Base-by-base conservation (phyloP, 2,329 filamentous ascomycete genomes). In the Fusarium decemcellulare region DNA sequence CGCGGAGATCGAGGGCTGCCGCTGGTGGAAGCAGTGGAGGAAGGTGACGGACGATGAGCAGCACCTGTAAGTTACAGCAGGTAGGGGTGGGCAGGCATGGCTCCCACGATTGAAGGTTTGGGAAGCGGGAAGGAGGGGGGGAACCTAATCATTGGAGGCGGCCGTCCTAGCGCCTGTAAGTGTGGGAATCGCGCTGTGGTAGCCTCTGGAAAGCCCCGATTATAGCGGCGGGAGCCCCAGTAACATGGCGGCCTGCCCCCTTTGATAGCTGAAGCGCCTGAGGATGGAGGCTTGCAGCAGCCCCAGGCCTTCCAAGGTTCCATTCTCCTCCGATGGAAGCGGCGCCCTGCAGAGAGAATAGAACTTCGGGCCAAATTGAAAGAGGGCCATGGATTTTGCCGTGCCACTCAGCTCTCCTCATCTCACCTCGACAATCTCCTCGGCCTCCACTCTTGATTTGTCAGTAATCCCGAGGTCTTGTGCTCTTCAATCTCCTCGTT, bases 161-260 rank as follows among this genome's bases (percentile, higher is more conserved):
- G 64, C 61, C 61, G 53, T 69, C 44, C 57, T 69, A 69, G 65
- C 66, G 61, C 61, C 64, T 64, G 44, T 27, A 63, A 48, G 59
- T 36, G 59, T 50, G 53, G 16, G 54, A 42, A 27, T 23, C 55
- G 50, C 59, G 39, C 67, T 51, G 48, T 37, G 56, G 48, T 37
- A 47, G 39, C 37, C 53, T 29, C 40, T 44, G 42, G 42, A 56
- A 56, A 10, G 53, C 32, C 34, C 53, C 53, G 18, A 56, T 56
- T 46, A 47, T 56, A 47, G 53, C 34, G 42, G 32, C 40, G 32
- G 42, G 18, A 56, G 61, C 53, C 53, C 54, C 18, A 23, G 18
- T 23, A 23, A 23, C 18, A 23, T 23, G 18, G 18, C 18, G 18
- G 18, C 18, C 18, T 23, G 18, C 18, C 18, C 18, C 18, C 18